phyloP scores from a whole-genome alignment of 495 filamentous ascomycete genomes.

The Physcia stellaris region DNA sequence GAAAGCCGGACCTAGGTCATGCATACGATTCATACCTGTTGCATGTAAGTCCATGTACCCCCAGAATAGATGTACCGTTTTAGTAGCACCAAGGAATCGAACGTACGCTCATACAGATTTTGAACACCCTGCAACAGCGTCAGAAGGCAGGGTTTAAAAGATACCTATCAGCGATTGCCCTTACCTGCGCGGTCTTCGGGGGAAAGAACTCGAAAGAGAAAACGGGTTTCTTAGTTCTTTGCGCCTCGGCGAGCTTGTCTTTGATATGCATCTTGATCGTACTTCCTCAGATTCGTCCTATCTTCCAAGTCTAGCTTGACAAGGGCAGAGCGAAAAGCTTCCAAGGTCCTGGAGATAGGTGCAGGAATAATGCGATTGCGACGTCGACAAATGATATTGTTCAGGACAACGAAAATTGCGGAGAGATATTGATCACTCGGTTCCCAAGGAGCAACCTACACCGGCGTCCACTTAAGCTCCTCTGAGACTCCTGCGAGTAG shows the following conservation, averaged over 20 bases:
- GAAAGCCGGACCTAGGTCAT: constrained; percentile 81
- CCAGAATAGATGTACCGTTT: too few species aligned
- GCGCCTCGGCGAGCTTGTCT: constrained; percentile 77
- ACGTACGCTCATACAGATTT: constrained; percentile 84
- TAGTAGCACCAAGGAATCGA: too few species aligned
- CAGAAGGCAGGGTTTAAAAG: not conserved
- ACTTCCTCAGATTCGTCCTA: not conserved
- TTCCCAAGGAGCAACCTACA: too few species aligned
- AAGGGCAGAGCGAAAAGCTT: not conserved
- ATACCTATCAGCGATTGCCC: too few species aligned
- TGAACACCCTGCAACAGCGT: constrained; percentile 60
- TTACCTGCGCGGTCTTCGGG: constrained; percentile 84
- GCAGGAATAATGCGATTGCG: not conserved
- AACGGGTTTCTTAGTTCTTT: constrained; percentile 57
- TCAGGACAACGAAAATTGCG: not conserved
- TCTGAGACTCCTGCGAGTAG: not conserved
- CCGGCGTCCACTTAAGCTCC: too few species aligned
- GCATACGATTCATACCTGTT: constrained; percentile 87
- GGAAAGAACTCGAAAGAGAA: constrained; percentile 99
- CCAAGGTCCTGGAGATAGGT: not conserved
- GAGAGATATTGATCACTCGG: not conserved
- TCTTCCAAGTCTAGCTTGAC: not conserved
- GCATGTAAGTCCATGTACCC: constrained; percentile 5
- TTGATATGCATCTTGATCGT: constrained; percentile 60
- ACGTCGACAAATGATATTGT: not conserved